Evolutionary conservation across 495 filamentous ascomycete genomes (phyloP).

Genomic region (Trypethelium eluteriae): DNA sequence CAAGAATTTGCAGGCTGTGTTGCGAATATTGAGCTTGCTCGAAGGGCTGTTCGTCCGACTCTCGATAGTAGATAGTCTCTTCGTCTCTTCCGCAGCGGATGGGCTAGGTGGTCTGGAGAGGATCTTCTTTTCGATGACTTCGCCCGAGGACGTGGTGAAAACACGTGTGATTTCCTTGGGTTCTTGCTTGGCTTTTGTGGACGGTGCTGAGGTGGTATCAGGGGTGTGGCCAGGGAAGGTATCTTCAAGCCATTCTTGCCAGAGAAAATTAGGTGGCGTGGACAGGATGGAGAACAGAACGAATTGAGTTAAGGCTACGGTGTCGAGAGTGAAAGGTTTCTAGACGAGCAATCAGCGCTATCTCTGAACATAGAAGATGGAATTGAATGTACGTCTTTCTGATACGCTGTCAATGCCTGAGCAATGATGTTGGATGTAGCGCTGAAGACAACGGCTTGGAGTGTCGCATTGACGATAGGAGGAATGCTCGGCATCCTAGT

Average conservation of each 20-base stretch:
- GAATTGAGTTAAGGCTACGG: conserved; percentile 65
- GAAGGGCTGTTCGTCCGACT: conserved; percentile 13
- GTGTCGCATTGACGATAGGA: conserved; percentile 25
- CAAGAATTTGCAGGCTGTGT: conserved; percentile 71
- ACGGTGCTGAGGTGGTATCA: conserved; percentile 6
- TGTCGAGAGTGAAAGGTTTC: conserved; percentile 50
- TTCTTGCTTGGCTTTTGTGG: conserved; percentile 20
- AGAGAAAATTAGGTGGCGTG: conserved; percentile 80
- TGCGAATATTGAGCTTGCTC: conserved; percentile 51
- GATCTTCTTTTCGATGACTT: conserved; percentile 9
- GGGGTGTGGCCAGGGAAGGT: conserved; percentile 43
- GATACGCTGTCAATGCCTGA: conserved; percentile 65
- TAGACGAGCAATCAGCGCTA: conserved; percentile 26
- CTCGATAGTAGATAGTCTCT: conserved; percentile 10
- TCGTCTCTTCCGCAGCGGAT: not conserved
- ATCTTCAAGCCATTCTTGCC: conserved; percentile 59
- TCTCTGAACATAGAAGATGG: conserved; percentile 31
- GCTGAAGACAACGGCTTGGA: conserved; percentile 48
- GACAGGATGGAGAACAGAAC: conserved; percentile 64
- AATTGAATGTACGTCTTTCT: conserved; percentile 47
- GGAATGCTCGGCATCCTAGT: not conserved
- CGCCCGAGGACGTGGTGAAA: not conserved
- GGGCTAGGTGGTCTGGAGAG: not conserved
- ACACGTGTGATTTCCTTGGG: conserved; percentile 24
- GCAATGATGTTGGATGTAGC: conserved; percentile 75